phyloP scores from a whole-genome alignment of 2,329 filamentous ascomycete genomes.

The Helotiales sp. region DNA sequence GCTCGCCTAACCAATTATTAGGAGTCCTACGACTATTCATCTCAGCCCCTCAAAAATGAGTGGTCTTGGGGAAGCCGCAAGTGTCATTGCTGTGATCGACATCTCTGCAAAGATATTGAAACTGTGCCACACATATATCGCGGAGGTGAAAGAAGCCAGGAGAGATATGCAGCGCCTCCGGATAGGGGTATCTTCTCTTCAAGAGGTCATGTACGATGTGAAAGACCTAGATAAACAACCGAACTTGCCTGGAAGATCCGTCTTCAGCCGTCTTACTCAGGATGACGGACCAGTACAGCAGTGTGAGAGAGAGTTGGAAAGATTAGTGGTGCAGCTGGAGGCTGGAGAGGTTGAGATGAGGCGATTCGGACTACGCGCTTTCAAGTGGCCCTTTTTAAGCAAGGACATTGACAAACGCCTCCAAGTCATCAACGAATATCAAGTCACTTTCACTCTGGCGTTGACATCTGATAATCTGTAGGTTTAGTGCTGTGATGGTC shows the following conservation, averaged over 20 bases:
- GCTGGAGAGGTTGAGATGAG: conserved; percentile 11
- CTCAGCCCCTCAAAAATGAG: conserved; percentile 15
- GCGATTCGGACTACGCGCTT: conserved; percentile 16
- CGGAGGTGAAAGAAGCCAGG: conserved; percentile 17
- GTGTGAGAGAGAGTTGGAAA: conserved; percentile 11
- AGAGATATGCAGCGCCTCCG: conserved; percentile 17
- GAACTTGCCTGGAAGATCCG: conserved; percentile 9
- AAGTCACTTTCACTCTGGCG: conserved; percentile 8
- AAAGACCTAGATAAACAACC: conserved; percentile 6
- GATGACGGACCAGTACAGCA: conserved; percentile 13
- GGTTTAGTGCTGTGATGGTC: background rate
- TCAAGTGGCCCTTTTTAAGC: conserved; percentile 17
- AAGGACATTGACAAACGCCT: conserved; percentile 17
- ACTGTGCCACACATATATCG: conserved; percentile 9
- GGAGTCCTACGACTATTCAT: background rate
- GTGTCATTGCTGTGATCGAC: conserved; percentile 21
- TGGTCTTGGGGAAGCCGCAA: conserved; percentile 16
- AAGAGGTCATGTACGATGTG: conserved; percentile 8
- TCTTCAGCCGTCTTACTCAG: conserved; percentile 15
- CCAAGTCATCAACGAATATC: conserved; percentile 11
- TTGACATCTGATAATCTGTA: conserved; percentile 15
- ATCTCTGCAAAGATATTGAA: conserved; percentile 13
- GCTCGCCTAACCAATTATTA: background rate
- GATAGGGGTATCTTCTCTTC: background rate
- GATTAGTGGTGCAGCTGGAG: conserved; percentile 10